These are phyloP conservation scores for Penicillium crustosum DNA, from an alignment of 2,329 filamentous ascomycete genomes.

Conservation along the genomic window DNA sequence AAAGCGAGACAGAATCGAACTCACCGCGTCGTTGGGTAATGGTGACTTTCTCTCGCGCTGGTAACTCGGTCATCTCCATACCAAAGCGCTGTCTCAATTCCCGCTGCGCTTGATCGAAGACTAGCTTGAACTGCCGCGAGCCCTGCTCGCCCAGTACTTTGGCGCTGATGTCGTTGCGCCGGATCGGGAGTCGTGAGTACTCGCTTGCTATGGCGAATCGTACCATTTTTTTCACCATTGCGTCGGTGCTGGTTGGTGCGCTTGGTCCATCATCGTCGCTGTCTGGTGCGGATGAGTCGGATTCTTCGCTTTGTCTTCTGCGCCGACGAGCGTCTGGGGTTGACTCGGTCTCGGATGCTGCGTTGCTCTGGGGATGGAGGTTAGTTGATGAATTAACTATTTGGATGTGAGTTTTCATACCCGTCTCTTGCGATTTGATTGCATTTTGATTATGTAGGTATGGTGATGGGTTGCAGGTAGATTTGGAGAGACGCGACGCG, in stretches of 20 bases:
- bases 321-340: conserved; percentile 7
- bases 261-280: conserved; percentile 20
- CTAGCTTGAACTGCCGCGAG: conserved; percentile 67
- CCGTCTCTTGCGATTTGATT: conserved; percentile 29
- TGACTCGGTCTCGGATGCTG: conserved; percentile 5
- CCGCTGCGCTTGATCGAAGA: conserved; percentile 75
- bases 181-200: conserved; percentile 58
- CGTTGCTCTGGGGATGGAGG: not conserved
- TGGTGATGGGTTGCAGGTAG: not conserved
- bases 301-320: conserved; percentile 15
- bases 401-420: conserved; percentile 17
- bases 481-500: conserved; percentile 24
- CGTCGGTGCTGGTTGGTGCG: conserved; percentile 33
- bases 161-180: conserved; percentile 57
- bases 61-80: conserved; percentile 88
- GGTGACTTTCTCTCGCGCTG: conserved; percentile 75
- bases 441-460: conserved; percentile 21
- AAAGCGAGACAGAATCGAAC: conserved; percentile 20
- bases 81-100: conserved; percentile 73
- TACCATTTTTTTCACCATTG: conserved; percentile 61
- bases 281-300: conserved; percentile 10
- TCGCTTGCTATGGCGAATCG: conserved; percentile 62
- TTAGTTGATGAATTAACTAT: not conserved
- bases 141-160: conserved; percentile 71
- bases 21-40: conserved; percentile 74